Conservation (phyloP, 805 yeast genomes). For the Candida broadrunensis region DNA sequence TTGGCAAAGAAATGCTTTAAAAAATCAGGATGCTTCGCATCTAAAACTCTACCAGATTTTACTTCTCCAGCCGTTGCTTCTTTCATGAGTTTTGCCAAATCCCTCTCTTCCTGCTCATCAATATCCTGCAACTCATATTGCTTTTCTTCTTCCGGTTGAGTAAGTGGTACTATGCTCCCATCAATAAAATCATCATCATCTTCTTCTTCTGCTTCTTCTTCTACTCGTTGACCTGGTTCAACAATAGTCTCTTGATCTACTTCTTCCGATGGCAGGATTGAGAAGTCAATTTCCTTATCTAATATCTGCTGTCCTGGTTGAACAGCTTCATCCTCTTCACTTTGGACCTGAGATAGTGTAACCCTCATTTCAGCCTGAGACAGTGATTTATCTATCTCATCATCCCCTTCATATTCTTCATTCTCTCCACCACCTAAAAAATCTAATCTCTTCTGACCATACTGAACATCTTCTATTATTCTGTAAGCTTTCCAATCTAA, state of each 20-base stretch:
- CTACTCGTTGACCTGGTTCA: neutral
- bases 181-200: conserved; percentile 4
- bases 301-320: neutral
- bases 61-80: neutral
- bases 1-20: conserved; percentile 68
- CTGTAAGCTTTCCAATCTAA: conserved; percentile 71
- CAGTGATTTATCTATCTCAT: conserved; percentile 3
- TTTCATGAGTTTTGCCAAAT: neutral
- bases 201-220: conserved; percentile 2
- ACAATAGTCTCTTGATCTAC: neutral
- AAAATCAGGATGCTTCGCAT: conserved; percentile 78
- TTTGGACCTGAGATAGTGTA: neutral
- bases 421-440: conserved; percentile 5
- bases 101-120: conserved; percentile 7
- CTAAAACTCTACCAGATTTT: conserved; percentile 22
- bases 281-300: conserved; percentile 1
- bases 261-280: neutral
- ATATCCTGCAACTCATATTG: conserved; percentile 9
- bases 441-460: conserved; percentile 48
- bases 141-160: conserved; percentile 6
- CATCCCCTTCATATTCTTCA: neutral
- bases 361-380: too few relatives aligned
- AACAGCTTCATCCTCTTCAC: neutral
- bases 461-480: conserved; percentile 47
- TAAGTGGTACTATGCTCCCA: neutral